Base-by-base conservation (phyloP, 83 land plant species). In the Picea mariana region DNA sequence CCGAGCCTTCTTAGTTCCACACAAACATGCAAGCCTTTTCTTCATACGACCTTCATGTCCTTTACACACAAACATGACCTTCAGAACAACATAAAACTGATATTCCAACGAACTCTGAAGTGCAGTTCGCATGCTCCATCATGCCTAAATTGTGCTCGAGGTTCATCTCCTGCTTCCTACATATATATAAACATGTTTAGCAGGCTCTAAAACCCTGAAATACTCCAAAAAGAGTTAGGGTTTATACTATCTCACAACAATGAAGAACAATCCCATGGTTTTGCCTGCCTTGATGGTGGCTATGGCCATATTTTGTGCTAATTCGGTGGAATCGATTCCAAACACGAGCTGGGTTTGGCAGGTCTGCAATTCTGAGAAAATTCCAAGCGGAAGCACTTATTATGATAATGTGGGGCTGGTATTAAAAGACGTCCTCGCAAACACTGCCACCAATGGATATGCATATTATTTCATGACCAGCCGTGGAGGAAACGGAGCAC, bases 261-360 rank as follows among this genome's bases (percentile, higher is more conserved):
- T 66, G 68, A 21, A 26, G 68, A 66, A 21, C 68, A 66, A 2
- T 26, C 9, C 27, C 68, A 66, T 21, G 27, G 21, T 21, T 3
- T 58, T 58, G 17, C 60, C 68, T 21, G 68, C 68, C 23, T 21
- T 26, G 68, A 21, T 66, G 68, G 9, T 21, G 68, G 68, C 68
- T 21, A 66, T 66, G 68, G 68, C 26, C 13, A 21, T 66, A 9
- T 8, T 26, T 66, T 21, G 68, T 9, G 26, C 68, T 66, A 26
- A 21, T 26, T 1, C 16, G 9, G 68, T 66, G 1, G 68, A 66
- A 26, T 1, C 68, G 68, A 21, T 9, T 2, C 68, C 68, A 2
- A 66, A 66, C 68, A 66, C 68, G 7, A 9, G 26, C 11, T 66
- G 68, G 68, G 68, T 66, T 7, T 66, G 68, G 68, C 68, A 66